Evolutionary conservation across 176 grass and related monocot species (phyloP).

Genomic region (Leersia perrieri): DNA sequence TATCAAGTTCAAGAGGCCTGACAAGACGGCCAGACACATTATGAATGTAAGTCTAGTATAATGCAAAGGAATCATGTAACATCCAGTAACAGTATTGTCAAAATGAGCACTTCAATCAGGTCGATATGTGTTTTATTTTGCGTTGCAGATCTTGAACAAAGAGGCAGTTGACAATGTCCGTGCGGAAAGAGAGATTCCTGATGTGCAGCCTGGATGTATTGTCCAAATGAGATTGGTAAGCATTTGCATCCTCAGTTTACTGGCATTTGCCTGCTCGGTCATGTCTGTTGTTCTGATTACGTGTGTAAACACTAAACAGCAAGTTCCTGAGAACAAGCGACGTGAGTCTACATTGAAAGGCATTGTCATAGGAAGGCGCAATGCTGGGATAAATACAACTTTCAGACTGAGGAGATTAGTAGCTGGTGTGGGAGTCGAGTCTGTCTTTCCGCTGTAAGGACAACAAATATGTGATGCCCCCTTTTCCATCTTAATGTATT

Average conservation of each 20-base stretch:
- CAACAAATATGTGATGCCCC: too few species aligned
- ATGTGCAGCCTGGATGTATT: constrained; percentile 78
- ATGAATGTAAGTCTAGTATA: constrained; percentile 61
- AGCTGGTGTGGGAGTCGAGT: constrained; percentile 44
- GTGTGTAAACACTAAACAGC: constrained; percentile 56
- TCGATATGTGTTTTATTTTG: background rate
- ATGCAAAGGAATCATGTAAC: background rate
- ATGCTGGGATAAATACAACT: constrained; percentile 73
- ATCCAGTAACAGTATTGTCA: background rate
- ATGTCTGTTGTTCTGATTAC: constrained; percentile 12
- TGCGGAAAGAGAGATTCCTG: constrained; percentile 54
- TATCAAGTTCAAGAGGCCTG: constrained; percentile 87
- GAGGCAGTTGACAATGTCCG: constrained; percentile 64
- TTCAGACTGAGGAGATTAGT: constrained; percentile 88
- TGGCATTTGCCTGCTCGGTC: background rate
- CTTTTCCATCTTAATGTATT: too few species aligned
- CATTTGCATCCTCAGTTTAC: background rate
- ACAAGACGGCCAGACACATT: constrained; percentile 91
- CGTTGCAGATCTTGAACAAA: constrained; percentile 79
- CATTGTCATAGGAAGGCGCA: constrained; percentile 83
- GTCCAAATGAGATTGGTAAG: constrained; percentile 86
- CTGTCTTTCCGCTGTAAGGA: too few species aligned
- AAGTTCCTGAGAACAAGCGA: constrained; percentile 90
- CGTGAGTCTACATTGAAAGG: constrained; percentile 71
- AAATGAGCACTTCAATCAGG: background rate